Conservation (phyloP, 2,329 filamentous ascomycete genomes). For the Tolypocladium inflatum region DNA sequence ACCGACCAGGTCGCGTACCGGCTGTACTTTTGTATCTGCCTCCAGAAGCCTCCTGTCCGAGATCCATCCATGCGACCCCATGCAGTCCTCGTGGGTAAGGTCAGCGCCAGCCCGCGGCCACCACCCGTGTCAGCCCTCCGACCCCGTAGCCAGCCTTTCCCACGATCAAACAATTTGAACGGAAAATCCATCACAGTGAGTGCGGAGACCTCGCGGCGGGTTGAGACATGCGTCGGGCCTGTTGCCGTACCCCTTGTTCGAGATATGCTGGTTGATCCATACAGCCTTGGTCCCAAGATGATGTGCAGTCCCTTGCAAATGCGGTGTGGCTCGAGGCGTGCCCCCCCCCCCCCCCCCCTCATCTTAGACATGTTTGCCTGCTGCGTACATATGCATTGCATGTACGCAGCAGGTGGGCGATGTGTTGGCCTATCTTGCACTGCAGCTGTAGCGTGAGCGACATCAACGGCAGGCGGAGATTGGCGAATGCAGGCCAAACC, state of each 20-base stretch:
- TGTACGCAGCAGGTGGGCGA: background rate
- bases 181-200: background rate
- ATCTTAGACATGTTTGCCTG: constrained; percentile 6
- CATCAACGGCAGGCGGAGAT: background rate
- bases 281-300: constrained; percentile 11
- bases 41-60: background rate
- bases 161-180: background rate
- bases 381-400: background rate
- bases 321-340: constrained; percentile 12
- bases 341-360: constrained; percentile 1
- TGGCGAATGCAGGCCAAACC: constrained; percentile 1
- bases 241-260: background rate
- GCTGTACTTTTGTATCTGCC: background rate
- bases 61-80: background rate
- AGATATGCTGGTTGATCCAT: background rate
- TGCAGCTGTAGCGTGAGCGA: background rate
- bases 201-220: background rate
- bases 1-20: background rate
- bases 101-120: background rate
- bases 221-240: constrained; percentile 6
- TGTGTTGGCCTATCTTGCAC: constrained; percentile 1
- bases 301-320: constrained; percentile 17
- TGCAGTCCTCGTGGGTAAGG: background rate
- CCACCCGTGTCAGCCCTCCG: background rate
- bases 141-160: background rate